phyloP scores from a whole-genome alignment of 2,329 filamentous ascomycete species.

The Calonectria hongkongensis region DNA sequence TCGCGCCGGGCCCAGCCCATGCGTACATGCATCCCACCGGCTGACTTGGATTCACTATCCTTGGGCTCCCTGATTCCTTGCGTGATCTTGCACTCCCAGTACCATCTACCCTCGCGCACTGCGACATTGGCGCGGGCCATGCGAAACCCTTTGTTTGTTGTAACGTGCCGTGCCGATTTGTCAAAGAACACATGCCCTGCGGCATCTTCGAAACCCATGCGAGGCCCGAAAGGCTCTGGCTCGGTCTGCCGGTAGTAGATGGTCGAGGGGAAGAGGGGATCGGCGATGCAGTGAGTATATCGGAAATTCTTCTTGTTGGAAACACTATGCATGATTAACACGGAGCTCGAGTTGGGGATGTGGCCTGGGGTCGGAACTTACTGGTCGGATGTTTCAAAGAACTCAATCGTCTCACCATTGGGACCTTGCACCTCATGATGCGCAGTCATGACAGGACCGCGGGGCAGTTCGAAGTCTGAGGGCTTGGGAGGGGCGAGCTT shows the following conservation, averaged over 20 bases:
- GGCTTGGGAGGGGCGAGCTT: slow-evolving; percentile 78
- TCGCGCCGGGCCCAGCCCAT: slow-evolving; percentile 91
- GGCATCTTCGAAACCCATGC: slow-evolving; percentile 94
- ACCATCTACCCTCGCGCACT: slow-evolving; percentile 91
- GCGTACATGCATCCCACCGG: slow-evolving; percentile 80
- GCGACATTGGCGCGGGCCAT: slow-evolving; percentile 94
- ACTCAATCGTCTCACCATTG: slow-evolving; percentile 72
- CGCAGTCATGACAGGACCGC: slow-evolving; percentile 73
- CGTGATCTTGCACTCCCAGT: slow-evolving; percentile 94
- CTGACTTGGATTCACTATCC: slow-evolving; percentile 65
- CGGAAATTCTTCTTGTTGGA: slow-evolving; percentile 85
- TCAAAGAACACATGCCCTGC: slow-evolving; percentile 91
- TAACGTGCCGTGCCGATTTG: slow-evolving; percentile 83
- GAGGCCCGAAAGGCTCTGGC: slow-evolving; percentile 86
- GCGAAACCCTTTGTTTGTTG: slow-evolving; percentile 93
- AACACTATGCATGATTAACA: slow-evolving; percentile 63
- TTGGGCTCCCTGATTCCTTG: slow-evolving; percentile 76
- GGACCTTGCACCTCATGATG: slow-evolving; percentile 72
- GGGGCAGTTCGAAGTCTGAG: slow-evolving; percentile 76
- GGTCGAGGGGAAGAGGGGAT: slow-evolving; percentile 89
- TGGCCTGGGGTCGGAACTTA: slow-evolving; percentile 60
- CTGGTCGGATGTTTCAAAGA: slow-evolving; percentile 80
- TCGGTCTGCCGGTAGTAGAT: slow-evolving; percentile 94
- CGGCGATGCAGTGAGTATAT: slow-evolving; percentile 93
- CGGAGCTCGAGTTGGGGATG: neutral